A percentile compares a stretch with the other conserved stretches of the same genome.
Evolutionary conservation across 352 stramenopile genomes (phyloP).

Genomic region (Phytophthora kernoviae): DNA sequence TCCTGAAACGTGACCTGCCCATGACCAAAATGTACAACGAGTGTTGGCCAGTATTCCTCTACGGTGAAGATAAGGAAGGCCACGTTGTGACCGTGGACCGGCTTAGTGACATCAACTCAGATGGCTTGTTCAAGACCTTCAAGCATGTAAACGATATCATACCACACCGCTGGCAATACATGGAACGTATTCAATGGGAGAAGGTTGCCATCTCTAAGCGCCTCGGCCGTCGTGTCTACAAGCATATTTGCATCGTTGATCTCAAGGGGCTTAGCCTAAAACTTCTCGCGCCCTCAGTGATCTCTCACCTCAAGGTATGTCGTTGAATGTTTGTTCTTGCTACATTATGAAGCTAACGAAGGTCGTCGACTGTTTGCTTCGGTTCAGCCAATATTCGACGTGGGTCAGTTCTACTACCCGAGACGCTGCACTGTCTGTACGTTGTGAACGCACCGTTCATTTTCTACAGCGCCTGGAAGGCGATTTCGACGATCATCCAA

Average conservation of each 20-base stretch:
- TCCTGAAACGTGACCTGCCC: conserved; percentile 59
- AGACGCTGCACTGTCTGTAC: conserved; percentile 81
- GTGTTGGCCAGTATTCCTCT: conserved; percentile 66
- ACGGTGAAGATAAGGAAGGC: conserved; percentile 74
- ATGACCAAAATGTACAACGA: conserved; percentile 66
- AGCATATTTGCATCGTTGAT: conserved; percentile 86
- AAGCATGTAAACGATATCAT: conserved; percentile 56
- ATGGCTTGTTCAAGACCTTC: conserved; percentile 69
- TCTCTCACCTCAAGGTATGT: conserved; percentile 69
- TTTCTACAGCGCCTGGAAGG: conserved; percentile 85
- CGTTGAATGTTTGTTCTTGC: neutral
- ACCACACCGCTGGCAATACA: conserved; percentile 72
- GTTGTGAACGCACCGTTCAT: conserved; percentile 83
- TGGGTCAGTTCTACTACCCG: conserved; percentile 80
- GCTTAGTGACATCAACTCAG: conserved; percentile 66
- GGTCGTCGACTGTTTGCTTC: neutral
- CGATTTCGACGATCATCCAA: conserved; percentile 75
- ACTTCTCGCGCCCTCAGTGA: conserved; percentile 55
- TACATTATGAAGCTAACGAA: neutral
- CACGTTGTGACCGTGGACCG: conserved; percentile 76
- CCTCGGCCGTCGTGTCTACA: conserved; percentile 69
- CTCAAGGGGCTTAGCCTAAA: conserved; percentile 75
- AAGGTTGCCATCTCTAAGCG: conserved; percentile 73
- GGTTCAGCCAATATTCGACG: conserved; percentile 76
- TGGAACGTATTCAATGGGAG: conserved; percentile 83